Evolutionary conservation across 331 rosid genomes (phyloP), one percentile per base, ranked within the genome.

Genomic region (Arachis monticola): DNA sequence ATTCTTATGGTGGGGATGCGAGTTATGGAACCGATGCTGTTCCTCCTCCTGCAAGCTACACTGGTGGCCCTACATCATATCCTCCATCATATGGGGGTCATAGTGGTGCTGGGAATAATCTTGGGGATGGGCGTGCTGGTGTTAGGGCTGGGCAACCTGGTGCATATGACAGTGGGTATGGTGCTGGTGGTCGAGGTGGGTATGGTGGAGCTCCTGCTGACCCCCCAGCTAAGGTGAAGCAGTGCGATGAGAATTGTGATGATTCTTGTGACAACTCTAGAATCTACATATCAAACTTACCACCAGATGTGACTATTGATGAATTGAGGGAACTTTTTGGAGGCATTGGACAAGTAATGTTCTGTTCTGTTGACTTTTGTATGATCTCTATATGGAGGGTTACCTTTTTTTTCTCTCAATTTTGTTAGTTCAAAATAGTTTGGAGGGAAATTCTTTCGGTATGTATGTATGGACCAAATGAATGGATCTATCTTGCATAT

Each of bases 291-390:
- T 95, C 99, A 46, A 95, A 92, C 79, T 83, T 95, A 80, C 99
- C 99, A 2, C 92, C 90, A 1, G 99, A 95, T 81, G 97, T 95
- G 83, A 90, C 97, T 1, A 76, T 32, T 65, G 99, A 95, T 3
- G 99, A 95, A 87, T 82, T 95, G 81, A 86, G 86, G 84, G 87
- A 88, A 2, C 97, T 95, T 71, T 95, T 95, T 87, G 97, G 99
- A 66, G 98, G 99, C 88, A 95, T 95, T 90, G 99, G 99, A 82
- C 97, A 88, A 83, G 99, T 95, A 92, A 86, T 76, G 64, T 80
- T 74, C 81, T 61, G 51, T 48, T 76, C 73, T 55, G 27, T 85
- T 77, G 76, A 48, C 72, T 64, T 60, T 46, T 57, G 47, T 74
- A n/a, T 38, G 10, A 44, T 27, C 65, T 58, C 50, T 47, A 42